Evolutionary conservation across 2,329 filamentous ascomycete species (phyloP), one percentile per base, ranked within the genome.

Genomic region (Alternaria consortialis): DNA sequence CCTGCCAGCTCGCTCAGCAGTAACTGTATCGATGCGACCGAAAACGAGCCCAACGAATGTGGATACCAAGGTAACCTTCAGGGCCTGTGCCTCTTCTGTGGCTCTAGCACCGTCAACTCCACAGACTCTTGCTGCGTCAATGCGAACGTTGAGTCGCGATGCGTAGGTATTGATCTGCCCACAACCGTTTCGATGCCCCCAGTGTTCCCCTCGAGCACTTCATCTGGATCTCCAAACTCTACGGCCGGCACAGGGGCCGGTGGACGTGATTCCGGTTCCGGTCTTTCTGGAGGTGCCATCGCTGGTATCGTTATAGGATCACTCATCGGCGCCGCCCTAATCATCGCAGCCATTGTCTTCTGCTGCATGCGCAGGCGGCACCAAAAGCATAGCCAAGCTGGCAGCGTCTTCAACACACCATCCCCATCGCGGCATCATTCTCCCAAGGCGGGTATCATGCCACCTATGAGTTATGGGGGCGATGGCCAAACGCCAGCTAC

Each of bases 71-170:
- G 87, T 65, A 91, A 90, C 71, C 77, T 89, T 7, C 80, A 85
- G 56, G 93, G 94, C 3, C 84, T 99, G 36, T 99, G 95, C 81
- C 88, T 90, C 5, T 97, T 95, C 79, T 99, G 95, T 79, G 86
- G 87, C 42, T 84, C 88, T 7, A 94, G 91, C 70, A 93, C 94
- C 29, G 87, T 90, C 64, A 98, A 98, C 79, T 91, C 93, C 9
- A 98, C 94, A 52, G 94, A 98, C 77, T 96, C 94, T 4, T 99
- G 95, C 83, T 99, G 95, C 79, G 90, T 93, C 73, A 93, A 88
- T 71, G 89, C 94, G 5, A 85, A 93, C 63, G 89, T 90, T n/a
- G 86, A 92, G 60, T 81, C 82, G 27, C 87, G 89, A 65, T 99
- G 95, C 77, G 81, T 86, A 51, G 87, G 87, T 52, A 91, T 99